A percentile compares a stretch with the other conserved stretches of the same genome.
phyloP scores from a whole-genome alignment of 345 rosid species.

The Microthlaspi erraticum region DNA sequence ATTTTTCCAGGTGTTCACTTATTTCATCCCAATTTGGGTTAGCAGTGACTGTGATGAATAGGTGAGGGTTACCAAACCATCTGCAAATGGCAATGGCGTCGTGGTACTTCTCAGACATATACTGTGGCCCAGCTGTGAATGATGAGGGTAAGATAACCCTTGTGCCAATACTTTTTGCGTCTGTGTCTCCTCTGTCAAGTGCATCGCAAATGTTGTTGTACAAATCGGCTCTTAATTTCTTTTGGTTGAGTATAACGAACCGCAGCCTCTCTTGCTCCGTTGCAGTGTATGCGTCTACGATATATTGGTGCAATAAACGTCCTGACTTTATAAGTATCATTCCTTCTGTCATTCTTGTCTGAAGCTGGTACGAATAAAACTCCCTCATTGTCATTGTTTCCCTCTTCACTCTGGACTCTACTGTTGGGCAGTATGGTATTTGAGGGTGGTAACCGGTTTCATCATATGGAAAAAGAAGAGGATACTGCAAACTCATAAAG shows the following conservation, averaged over 20 bases:
- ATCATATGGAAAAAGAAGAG: background rate
- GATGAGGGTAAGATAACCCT: background rate
- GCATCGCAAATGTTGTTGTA: slow-evolving; percentile 23
- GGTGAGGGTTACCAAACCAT: background rate
- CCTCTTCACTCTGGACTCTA: background rate
- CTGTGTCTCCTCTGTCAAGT: background rate
- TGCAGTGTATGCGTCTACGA: slow-evolving; percentile 10
- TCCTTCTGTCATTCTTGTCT: background rate
- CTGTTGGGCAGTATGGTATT: background rate
- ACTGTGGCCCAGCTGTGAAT: background rate
- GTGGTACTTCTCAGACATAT: slow-evolving; percentile 10
- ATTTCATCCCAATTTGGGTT: background rate
- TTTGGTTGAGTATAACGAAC: background rate
- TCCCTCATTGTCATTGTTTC: background rate
- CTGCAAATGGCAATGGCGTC: slow-evolving; percentile 20
- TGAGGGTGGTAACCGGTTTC: background rate
- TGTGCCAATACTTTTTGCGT: background rate
- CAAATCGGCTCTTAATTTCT: background rate
- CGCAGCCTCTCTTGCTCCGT: background rate
- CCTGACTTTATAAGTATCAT: background rate
- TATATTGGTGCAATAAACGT: background rate
- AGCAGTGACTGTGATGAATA: background rate
- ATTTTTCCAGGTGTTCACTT: background rate
- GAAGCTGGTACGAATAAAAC: background rate
- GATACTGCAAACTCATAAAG: slow-evolving; percentile 10